Conservation (phyloP, 176 grass and related monocot genomes). For the Pharus latifolius region DNA sequence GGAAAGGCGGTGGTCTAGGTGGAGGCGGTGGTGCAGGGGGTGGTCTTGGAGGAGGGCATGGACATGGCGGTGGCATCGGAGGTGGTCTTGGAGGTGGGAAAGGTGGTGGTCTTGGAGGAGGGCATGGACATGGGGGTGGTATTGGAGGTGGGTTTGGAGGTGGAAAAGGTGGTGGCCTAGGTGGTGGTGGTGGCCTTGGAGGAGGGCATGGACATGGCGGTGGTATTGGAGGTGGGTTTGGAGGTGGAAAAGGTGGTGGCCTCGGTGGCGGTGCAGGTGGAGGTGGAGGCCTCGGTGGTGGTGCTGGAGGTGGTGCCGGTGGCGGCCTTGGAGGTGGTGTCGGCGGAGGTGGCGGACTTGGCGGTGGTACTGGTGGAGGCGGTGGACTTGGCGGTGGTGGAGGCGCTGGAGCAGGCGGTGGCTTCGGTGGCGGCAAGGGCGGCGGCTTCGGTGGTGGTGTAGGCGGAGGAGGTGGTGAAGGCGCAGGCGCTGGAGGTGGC, state of each 20-base stretch:
- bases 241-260: not conserved
- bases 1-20: not conserved
- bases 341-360: not conserved
- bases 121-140: not conserved
- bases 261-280: not conserved
- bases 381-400: not conserved
- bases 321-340: not conserved
- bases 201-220: not conserved
- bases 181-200: not conserved
- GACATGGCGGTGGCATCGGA: not conserved
- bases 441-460: not conserved
- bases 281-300: not conserved
- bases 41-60: not conserved
- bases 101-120: too few species aligned
- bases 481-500: not conserved
- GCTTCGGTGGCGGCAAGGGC: not conserved
- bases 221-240: not conserved
- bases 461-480: not conserved
- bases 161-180: not conserved
- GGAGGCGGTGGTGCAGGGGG: not conserved
- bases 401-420: not conserved
- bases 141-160: not conserved
- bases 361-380: not conserved
- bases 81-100: not conserved
- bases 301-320: not conserved